Base-by-base conservation (phyloP, 306 rosid genomes). In the Prunus mira region DNA sequence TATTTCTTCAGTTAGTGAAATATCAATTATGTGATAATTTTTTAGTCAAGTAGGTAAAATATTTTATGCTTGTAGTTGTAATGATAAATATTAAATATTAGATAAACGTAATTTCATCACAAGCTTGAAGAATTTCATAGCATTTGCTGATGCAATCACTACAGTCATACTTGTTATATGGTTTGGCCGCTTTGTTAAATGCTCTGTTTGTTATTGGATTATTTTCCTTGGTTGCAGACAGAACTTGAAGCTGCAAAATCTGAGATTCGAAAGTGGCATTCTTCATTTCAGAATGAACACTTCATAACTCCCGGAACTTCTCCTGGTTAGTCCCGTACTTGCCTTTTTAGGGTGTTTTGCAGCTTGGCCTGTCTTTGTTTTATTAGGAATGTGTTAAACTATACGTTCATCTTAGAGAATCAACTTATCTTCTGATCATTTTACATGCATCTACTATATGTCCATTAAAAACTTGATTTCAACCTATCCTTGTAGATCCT, bases 201-300 rank as follows among this genome's bases (percentile, higher is more conserved):
- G 8, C 69, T 73, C 43, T 66, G 57, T 30, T 32, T 61, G 68
- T 54, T 34, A 11, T 55, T 81, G 76, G 71, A 69, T 84, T 69
- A 49, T 72, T 24, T 12, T 4, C 25, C 8, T 82, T 52, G 76
- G 71, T 84, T 80, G 54, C 88, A 94, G 95, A 83, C 70, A 49
- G 95, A 90, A 80, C 95, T 89, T 57, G 98, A 84, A 80, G 89
- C 79, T 81, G 88, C 96, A 41, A 92, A 87, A 81, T 81, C 85
- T 22, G 94, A 90, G 86, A 91, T 92, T 84, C 86, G 83, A 46
- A 90, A 80, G 61, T 94, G 98, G 97, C 93, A 72, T 76, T 86
- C 89, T 70, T 80, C 97, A 64, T 89, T 94, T 80, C 88, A 87
- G 77, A 85, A 84, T 78, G 97, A 92, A 69, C 81, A 89, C 60